Percentiles rank a stretch among this genome's conserved stretches.
phyloP scores from a whole-genome alignment of 306 rosid species.

The Cyclanthera cordifolia region DNA sequence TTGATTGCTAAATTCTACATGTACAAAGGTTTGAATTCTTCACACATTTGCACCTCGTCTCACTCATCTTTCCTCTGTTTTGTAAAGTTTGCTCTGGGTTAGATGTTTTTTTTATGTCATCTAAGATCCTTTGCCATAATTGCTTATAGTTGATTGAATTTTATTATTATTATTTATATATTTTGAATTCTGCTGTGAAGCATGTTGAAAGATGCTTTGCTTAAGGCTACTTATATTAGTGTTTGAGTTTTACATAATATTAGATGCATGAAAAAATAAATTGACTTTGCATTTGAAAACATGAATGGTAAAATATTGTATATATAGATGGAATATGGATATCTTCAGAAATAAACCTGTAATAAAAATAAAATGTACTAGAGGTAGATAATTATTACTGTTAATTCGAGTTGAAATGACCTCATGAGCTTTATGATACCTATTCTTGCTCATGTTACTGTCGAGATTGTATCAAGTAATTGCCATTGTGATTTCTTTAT shows the following conservation, averaged over 20 bases:
- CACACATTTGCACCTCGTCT: background rate
- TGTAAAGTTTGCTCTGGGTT: background rate
- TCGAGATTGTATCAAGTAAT: no score
- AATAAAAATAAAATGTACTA: no score
- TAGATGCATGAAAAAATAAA: background rate
- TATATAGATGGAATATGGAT: no score
- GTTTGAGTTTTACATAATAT: background rate
- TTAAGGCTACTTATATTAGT: background rate
- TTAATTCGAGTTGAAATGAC: no score
- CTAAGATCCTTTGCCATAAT: background rate
- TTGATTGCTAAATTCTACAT: background rate
- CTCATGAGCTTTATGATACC: no score
- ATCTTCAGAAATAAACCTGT: no score
- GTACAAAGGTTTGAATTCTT: background rate
- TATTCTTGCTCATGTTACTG: background rate
- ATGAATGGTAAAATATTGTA: no score
- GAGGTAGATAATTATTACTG: no score
- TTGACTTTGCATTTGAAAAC: no score
- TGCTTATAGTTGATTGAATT: background rate
- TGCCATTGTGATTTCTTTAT: no score
- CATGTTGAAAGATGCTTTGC: background rate
- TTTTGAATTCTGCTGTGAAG: background rate
- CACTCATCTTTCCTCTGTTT: no score
- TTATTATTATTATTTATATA: no score
- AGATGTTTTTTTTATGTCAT: background rate